These are phyloP conservation scores for Globisporangium radiosum DNA, from an alignment of 352 stramenopile genomes.

Conservation along the genomic window DNA sequence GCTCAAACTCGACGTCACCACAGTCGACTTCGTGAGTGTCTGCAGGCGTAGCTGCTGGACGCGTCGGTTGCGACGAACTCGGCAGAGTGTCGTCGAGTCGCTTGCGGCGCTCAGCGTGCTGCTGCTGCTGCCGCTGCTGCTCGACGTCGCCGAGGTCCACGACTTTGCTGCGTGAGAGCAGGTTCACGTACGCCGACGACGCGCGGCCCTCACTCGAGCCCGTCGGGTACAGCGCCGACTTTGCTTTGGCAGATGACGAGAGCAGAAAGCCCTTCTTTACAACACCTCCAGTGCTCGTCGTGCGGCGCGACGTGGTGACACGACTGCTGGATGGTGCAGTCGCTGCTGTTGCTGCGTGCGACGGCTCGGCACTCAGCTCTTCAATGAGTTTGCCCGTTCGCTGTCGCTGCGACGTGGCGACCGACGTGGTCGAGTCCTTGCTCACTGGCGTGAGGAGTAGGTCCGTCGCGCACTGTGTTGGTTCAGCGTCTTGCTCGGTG, in stretches of 20 bases:
- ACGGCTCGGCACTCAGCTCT: background rate
- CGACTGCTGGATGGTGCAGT: background rate
- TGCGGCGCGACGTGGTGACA: background rate
- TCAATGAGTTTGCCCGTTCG: conserved; percentile 6
- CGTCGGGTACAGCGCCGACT: conserved; percentile 54
- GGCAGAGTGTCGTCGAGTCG: conserved; percentile 16
- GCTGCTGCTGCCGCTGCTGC: conserved; percentile 21
- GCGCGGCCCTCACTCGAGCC: conserved; percentile 60
- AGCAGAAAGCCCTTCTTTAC: conserved; percentile 76
- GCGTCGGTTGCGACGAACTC: background rate
- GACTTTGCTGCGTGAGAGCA: conserved; percentile 75
- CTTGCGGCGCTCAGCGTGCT: conserved; percentile 18
- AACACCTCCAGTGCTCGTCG: conserved; percentile 1
- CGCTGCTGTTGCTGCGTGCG: background rate
- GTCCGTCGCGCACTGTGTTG: background rate
- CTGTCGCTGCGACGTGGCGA: background rate
- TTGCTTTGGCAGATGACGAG: conserved; percentile 13
- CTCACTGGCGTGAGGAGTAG: conserved; percentile 7
- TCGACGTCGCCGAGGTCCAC: conserved; percentile 59
- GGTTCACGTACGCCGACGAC: conserved; percentile 72
- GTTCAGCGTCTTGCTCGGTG: conserved; percentile 4
- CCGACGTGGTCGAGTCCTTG: background rate
- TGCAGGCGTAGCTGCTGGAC: no score
- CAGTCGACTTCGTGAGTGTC: conserved; percentile 33
- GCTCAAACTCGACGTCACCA: conserved; percentile 70